Base-by-base conservation (phyloP, 1,284 basidiomycete species). In the Exsudoporus floridanus region DNA sequence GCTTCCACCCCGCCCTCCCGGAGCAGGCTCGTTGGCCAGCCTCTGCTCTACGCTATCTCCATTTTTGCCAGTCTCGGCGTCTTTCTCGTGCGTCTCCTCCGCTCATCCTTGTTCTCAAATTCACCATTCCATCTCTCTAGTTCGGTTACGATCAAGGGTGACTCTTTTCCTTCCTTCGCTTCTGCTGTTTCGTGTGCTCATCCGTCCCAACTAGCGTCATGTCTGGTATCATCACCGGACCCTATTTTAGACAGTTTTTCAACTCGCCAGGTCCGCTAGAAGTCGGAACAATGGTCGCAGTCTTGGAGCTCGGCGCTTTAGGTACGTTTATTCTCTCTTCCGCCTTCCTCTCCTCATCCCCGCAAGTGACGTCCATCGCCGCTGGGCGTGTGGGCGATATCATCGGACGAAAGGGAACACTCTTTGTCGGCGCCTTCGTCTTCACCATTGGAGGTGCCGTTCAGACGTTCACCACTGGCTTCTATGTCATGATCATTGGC, bases 101-200 rank as follows among this genome's bases (percentile, higher is more conserved):
- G 51, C 31, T 19, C 10, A 3, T 50, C 28, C 23, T 33, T 7
- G 16, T 12, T 16, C 28, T 33, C 40, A 46, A n/a, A 28, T 36
- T 68, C 64, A 45, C 55, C 62, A 42, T 19, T 18, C 6, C 25
- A 52, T 43, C 39, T 58, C 38, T 45, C 47, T 70, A 85, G 90
- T 94, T 94, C 72, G 92, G 93, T 57, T 94, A 93, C 81, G 92
- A 94, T 72, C 92, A 95, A 80, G 93, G 92, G 92, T 92, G 67
- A 58, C 45, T 46, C 2, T 31, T 10, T 42, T 7, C 31, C 7
- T 4, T 36, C 48, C 45, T 45, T 38, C 25, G 8, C 35, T 49
- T 43, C 38, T 25, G 25, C 4, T 34, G 2, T 43, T 14, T 42
- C 63, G 52, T 34, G 64, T 65, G 45, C 73, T 74, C 69, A 74